Percentiles rank a stretch among this genome's conserved stretches.
Conservation (phyloP, 2,329 filamentous ascomycete genomes). For the Penicillium crustosum region DNA sequence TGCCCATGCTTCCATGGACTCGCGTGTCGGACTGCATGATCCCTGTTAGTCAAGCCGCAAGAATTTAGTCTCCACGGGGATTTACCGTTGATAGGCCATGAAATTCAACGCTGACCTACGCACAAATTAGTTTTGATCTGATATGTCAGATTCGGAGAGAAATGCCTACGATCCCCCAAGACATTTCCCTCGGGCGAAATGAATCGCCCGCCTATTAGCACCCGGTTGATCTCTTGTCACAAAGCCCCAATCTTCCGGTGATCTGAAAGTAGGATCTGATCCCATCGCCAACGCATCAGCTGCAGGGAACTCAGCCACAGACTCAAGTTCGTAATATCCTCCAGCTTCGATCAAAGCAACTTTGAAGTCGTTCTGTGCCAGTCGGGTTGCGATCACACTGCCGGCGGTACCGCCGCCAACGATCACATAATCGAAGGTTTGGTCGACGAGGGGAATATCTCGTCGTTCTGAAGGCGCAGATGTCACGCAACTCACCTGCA, state of each 20-base stretch:
- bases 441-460: slow-evolving; percentile 2
- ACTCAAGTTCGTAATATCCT: slow-evolving; percentile 27
- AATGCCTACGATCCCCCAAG: slow-evolving; percentile 28
- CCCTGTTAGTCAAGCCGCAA: neutral
- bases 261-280: slow-evolving; percentile 23
- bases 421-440: slow-evolving; percentile 29
- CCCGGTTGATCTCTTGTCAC: slow-evolving; percentile 22
- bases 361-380: slow-evolving; percentile 24
- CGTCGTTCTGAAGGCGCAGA: neutral
- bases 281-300: slow-evolving; percentile 22
- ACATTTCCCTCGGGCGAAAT: slow-evolving; percentile 31
- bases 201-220: slow-evolving; percentile 26
- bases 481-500: slow-evolving; percentile 6
- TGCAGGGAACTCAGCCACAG: slow-evolving; percentile 20
- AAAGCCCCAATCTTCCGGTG: slow-evolving; percentile 29
- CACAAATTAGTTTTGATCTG: neutral
- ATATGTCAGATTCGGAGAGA: neutral
- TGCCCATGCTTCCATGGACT: slow-evolving; percentile 31
- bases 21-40: slow-evolving; percentile 17
- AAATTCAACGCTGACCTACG: slow-evolving; percentile 30
- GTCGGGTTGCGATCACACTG: slow-evolving; percentile 24
- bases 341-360: slow-evolving; percentile 35
- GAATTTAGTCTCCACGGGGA: too few species aligned
- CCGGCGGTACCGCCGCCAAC: slow-evolving; percentile 31
- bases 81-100: slow-evolving; percentile 33